Conservation (phyloP, 2,329 filamentous ascomycete genomes). For the Cladophialophora psammophila region DNA sequence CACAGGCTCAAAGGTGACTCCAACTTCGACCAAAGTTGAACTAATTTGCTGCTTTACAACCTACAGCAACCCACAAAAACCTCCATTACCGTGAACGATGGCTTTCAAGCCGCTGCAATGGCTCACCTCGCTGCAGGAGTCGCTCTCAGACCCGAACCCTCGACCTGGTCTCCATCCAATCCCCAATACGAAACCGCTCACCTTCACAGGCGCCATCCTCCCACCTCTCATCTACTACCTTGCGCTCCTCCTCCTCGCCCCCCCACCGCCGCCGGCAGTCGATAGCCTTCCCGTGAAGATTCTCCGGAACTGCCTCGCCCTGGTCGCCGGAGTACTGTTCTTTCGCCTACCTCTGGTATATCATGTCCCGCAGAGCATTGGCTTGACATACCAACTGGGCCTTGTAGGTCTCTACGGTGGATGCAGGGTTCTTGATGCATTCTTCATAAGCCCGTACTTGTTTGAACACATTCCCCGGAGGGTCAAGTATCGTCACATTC, state of each 20-base stretch:
- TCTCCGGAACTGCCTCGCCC: constrained; percentile 50
- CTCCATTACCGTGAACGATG: neutral
- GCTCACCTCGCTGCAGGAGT: constrained; percentile 9
- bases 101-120: neutral
- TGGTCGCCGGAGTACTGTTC: constrained; percentile 50
- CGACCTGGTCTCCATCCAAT: constrained; percentile 51
- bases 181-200: constrained; percentile 51
- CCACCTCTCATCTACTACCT: constrained; percentile 54
- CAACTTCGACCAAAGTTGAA: neutral
- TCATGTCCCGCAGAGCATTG: constrained; percentile 54
- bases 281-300: constrained; percentile 43
- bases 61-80: neutral
- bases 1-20: constrained; percentile 1
- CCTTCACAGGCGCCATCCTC: constrained; percentile 48
- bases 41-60: neutral
- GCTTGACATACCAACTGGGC: constrained; percentile 55
- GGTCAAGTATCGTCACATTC: constrained; percentile 51
- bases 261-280: constrained; percentile 48
- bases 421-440: constrained; percentile 52
- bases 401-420: constrained; percentile 54
- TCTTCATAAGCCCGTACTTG: constrained; percentile 53
- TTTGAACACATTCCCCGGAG: constrained; percentile 52
- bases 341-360: constrained; percentile 53
- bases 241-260: constrained; percentile 52
- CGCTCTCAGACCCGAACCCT: constrained; percentile 35